Evolutionary conservation across 495 filamentous ascomycete genomes (phyloP), one percentile per base, ranked within the genome.

Genomic region (Aspergillus egyptiacus): DNA sequence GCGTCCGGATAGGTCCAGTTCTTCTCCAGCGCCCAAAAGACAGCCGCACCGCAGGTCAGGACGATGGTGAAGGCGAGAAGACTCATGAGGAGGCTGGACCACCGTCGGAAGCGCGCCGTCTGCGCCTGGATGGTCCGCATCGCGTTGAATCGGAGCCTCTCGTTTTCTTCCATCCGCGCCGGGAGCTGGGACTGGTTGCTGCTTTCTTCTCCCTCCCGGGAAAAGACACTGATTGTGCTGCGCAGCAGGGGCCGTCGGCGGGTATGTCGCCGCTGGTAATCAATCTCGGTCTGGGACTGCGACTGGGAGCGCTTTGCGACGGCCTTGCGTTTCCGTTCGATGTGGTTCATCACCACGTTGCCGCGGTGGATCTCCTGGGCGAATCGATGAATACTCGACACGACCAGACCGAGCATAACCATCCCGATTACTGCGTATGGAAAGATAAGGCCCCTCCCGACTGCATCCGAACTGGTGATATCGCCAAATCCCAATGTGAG

Each of bases 371-470:
- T 67, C 44, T 87, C 80, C 15, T 59, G 48, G 2, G 78, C 77
- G 48, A 87, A 88, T 24, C 74, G 83, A 31, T 87, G 79, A 45
- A 96, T 87, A 45, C 87, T 91, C 13, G 83, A 82, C 24, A 96
- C 83, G 19, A 95, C 86, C 22, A 96, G 71, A 80, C 91, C 91
- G 3, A 96, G 71, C 48, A 85, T 90, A 36, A 91, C 82, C 38
- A 96, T 85, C 6, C 91, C 91, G 17, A 90, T 78, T 3, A 95
- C 79, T 0, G 90, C 82, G 55, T 84, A 96, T 0, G 90, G 89
- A 23, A 95, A 82, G 13, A 95, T 67, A 7, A 96, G 69, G 1
- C 79, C 78, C 32, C 82, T 74, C 1, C 80, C 83, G 8, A 76
- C 51, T 34, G 77, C 40, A 5, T 67, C 71, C 0, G 55, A 53